Conservation (phyloP, 257 asterid species). For the Solanum pimpinellifolium region DNA sequence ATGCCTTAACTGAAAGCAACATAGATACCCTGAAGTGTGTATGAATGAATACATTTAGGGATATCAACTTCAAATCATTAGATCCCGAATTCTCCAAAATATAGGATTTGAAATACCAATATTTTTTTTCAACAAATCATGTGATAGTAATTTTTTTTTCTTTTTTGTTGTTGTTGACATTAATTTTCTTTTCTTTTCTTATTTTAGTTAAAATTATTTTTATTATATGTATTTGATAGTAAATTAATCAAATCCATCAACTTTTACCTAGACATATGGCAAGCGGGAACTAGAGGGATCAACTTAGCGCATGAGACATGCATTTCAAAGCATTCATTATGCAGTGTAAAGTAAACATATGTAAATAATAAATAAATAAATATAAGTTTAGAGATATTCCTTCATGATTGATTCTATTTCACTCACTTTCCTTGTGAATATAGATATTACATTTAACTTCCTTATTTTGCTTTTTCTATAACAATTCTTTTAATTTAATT, state of each 20-base stretch:
- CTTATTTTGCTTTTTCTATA: too few relatives aligned
- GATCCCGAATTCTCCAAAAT: neutral
- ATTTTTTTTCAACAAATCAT: neutral
- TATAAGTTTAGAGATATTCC: neutral
- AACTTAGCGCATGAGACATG: neutral
- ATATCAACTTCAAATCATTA: neutral
- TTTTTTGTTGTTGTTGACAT: neutral
- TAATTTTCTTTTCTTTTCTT: too few relatives aligned
- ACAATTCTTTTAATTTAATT: too few relatives aligned
- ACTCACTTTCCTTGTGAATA: neutral
- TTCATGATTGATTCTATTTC: neutral
- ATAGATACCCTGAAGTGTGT: neutral
- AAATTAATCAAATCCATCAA: neutral
- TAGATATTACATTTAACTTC: neutral
- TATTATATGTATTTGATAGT: too few relatives aligned
- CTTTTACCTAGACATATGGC: neutral
- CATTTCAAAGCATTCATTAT: neutral
- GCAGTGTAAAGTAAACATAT: neutral
- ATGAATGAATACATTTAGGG: neutral
- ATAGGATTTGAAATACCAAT: neutral
- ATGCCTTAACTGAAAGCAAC: neutral
- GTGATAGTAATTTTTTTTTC: neutral
- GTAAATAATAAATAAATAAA: neutral
- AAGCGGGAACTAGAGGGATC: neutral
- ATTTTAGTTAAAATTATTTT: too few relatives aligned